Conservation (phyloP, 352 stramenopile species). For the Phytophthora vignae region DNA sequence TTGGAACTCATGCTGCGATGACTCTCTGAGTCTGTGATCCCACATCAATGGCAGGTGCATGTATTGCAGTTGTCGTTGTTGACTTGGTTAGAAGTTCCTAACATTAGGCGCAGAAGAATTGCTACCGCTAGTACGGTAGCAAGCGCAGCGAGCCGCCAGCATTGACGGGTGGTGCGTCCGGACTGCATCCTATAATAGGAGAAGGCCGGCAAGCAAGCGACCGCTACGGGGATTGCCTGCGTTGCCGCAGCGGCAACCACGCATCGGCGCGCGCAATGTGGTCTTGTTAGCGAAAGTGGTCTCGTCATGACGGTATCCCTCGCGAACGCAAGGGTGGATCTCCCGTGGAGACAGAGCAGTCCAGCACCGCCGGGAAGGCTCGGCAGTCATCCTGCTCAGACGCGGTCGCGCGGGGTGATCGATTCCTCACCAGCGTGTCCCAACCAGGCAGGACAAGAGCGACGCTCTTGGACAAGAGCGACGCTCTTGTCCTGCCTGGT, state of each 20-base stretch:
- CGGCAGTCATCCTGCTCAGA: neutral
- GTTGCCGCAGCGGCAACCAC: conserved; percentile 2
- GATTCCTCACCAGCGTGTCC: conserved; percentile 24
- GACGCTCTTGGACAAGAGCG: too few relatives aligned
- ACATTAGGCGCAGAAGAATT: too few relatives aligned
- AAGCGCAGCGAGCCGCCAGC: conserved; percentile 7
- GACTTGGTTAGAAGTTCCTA: too few relatives aligned
- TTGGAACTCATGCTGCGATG: too few relatives aligned
- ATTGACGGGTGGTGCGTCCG: conserved; percentile 10
- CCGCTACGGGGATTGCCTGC: neutral
- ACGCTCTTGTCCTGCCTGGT: too few relatives aligned
- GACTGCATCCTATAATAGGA: conserved; percentile 3
- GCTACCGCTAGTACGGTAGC: too few relatives aligned
- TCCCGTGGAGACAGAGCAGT: conserved; percentile 10
- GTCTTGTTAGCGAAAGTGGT: neutral
- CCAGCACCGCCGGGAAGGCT: conserved; percentile 1
- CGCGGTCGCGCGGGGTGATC: neutral
- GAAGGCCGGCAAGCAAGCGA: neutral
- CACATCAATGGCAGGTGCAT: too few relatives aligned
- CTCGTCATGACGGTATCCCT: neutral
- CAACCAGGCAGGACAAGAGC: neutral
- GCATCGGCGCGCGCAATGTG: neutral
- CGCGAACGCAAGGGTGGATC: conserved; percentile 4
- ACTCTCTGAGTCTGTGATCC: too few relatives aligned
- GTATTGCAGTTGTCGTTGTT: too few relatives aligned